A percentile compares a stretch with the other conserved stretches of the same genome.
Conservation (phyloP, 257 asterid genomes). For the Verbascum thapsus region DNA sequence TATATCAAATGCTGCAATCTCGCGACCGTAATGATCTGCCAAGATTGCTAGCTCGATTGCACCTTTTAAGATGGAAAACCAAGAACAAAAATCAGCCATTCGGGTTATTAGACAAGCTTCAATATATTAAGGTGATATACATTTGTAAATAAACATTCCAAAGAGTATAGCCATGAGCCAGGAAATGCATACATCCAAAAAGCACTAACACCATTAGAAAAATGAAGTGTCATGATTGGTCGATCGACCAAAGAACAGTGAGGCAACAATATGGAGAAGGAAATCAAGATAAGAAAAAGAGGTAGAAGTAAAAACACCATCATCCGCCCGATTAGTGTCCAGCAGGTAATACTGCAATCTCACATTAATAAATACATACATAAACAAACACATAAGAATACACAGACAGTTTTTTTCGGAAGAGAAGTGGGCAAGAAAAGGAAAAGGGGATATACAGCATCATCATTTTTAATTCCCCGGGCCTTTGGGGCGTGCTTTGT, state of each 20-base stretch:
- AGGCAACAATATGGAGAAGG: neutral
- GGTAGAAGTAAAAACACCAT: neutral
- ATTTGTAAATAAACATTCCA: neutral
- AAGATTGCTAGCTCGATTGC: conserved; percentile 93
- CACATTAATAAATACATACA: neutral
- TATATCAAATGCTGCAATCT: conserved; percentile 95
- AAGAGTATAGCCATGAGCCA: neutral
- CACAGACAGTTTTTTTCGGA: too few species aligned
- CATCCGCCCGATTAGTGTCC: neutral
- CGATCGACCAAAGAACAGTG: neutral
- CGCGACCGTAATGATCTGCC: conserved; percentile 74
- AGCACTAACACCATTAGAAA: neutral
- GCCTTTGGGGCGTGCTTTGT: neutral
- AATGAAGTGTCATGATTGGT: neutral
- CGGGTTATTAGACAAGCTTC: conserved; percentile 18
- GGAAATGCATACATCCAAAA: neutral
- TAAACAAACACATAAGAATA: neutral
- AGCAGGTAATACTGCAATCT: neutral
- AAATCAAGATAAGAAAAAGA: conserved; percentile 4
- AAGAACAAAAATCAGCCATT: conserved; percentile 23
- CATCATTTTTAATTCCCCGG: neutral
- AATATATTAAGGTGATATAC: conserved; percentile 1
- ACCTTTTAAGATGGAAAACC: conserved; percentile 48
- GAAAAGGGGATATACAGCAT: neutral
- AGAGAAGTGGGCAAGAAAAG: too few species aligned